These are phyloP conservation scores for Fusarium xyrophilum DNA, from an alignment of 2,329 filamentous ascomycete genomes.

Conservation along the genomic window DNA sequence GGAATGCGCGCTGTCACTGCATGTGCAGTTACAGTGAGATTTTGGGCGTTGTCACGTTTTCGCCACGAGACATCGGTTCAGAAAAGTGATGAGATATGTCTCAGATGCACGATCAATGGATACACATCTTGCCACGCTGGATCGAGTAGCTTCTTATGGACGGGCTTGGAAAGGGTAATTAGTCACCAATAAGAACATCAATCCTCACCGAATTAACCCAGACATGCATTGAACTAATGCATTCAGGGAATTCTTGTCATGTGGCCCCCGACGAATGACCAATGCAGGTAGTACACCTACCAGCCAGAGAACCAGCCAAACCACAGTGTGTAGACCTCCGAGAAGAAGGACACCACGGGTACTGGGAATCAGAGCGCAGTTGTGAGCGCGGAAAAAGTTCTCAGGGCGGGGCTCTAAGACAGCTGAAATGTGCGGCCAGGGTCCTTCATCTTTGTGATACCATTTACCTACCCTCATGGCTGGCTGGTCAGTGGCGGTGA, in stretches of 20 bases:
- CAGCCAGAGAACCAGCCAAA: rapidly evolving
- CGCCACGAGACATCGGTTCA: not conserved
- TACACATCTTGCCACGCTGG: rapidly evolving
- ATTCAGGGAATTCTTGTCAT: too few species aligned
- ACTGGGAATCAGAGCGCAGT: too few species aligned
- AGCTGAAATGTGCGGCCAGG: not conserved
- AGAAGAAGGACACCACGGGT: too few species aligned
- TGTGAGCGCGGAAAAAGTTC: not conserved
- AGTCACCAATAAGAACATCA: too few species aligned
- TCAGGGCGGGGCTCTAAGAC: not conserved
- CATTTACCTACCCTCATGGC: not conserved
- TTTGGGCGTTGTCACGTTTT: not conserved
- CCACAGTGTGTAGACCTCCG: rapidly evolving
- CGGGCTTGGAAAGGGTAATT: rapidly evolving
- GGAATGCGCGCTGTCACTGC: not conserved
- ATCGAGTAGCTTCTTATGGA: rapidly evolving
- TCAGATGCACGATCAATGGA: not conserved
- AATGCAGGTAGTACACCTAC: too few species aligned
- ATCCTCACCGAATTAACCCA: not conserved
- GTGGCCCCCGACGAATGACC: not conserved
- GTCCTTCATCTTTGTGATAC: too few species aligned
- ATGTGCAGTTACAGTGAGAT: not conserved
- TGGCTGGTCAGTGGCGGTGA: not conserved
- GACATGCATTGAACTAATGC: not conserved
- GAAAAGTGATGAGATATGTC: not conserved